Evolutionary conservation across 2,329 filamentous ascomycete species (phyloP).

Genomic region (Colletotrichum sp.): DNA sequence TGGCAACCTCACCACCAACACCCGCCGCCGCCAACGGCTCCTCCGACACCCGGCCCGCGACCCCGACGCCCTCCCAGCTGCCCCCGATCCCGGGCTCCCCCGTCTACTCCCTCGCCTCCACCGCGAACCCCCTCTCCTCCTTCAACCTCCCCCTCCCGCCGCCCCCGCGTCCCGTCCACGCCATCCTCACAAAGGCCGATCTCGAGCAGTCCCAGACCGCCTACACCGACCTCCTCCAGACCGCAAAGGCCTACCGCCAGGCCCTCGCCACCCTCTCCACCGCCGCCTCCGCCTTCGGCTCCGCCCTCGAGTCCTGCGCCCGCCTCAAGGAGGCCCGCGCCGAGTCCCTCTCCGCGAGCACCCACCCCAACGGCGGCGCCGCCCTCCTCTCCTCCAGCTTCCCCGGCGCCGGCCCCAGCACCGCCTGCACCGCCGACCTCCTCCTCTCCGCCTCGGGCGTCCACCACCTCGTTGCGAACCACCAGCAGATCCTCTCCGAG

Average conservation of each 20-base stretch:
- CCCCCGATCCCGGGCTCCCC: conserved; percentile 68
- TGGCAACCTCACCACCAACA: conserved; percentile 12
- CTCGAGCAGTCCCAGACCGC: conserved; percentile 66
- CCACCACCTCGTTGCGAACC: conserved; percentile 72
- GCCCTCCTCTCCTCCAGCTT: conserved; percentile 49
- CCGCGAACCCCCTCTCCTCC: conserved; percentile 62
- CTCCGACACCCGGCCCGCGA: conserved; percentile 37
- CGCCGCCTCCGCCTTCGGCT: conserved; percentile 67
- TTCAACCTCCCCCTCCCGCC: conserved; percentile 67
- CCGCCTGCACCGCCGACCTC: conserved; percentile 66
- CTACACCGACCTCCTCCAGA: conserved; percentile 65
- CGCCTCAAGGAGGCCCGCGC: conserved; percentile 70
- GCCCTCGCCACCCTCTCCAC: conserved; percentile 66
- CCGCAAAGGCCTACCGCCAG: conserved; percentile 67
- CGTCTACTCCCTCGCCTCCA: conserved; percentile 68
- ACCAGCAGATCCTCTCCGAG: conserved; percentile 73
- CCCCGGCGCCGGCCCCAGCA: conserved; percentile 40
- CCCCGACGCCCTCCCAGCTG: conserved; percentile 58
- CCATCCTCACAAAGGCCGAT: conserved; percentile 67
- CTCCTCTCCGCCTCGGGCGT: conserved; percentile 67
- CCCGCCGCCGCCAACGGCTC: conserved; percentile 19
- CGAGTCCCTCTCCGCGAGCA: conserved; percentile 50
- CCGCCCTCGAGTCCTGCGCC: conserved; percentile 71
- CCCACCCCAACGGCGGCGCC: conserved; percentile 26
- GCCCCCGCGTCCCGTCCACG: conserved; percentile 60